These are phyloP conservation scores for Mycena latifolia DNA, from an alignment of 768 basidiomycete species.

Conservation along the genomic window DNA sequence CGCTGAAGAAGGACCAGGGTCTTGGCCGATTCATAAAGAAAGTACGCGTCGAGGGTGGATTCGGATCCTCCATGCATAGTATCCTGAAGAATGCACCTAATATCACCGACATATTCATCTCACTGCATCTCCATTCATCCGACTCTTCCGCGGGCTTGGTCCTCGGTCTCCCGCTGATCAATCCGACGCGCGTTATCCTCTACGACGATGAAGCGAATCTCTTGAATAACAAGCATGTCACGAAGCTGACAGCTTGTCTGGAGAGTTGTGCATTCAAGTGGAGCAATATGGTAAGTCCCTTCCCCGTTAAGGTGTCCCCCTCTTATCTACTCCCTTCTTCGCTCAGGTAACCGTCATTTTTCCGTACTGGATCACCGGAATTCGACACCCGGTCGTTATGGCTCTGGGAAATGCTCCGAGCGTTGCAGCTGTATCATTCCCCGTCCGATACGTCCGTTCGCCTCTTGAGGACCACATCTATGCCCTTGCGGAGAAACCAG, in stretches of 20 bases:
- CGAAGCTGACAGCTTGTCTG: too few species aligned
- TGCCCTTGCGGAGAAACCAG: neutral
- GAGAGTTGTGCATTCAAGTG: neutral
- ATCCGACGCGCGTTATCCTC: slow-evolving; percentile 1
- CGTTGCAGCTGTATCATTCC: neutral
- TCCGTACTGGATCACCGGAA: neutral
- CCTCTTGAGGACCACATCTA: neutral
- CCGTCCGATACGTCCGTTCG: neutral
- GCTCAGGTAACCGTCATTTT: neutral
- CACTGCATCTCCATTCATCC: neutral
- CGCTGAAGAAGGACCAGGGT: neutral
- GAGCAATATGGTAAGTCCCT: neutral
- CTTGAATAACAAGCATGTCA: neutral
- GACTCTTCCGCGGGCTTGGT: neutral
- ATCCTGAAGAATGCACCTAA: slow-evolving; percentile 7
- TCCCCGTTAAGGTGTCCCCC: neutral
- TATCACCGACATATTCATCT: slow-evolving; percentile 2
- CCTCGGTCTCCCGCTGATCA: neutral
- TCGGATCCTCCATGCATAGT: slow-evolving; percentile 3
- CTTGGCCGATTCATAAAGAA: slow-evolving; percentile 21
- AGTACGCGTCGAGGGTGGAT: slow-evolving; percentile 19
- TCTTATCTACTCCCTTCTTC: neutral
- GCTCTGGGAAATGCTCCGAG: too few species aligned
- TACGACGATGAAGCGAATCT: neutral
- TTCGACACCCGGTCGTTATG: neutral